phyloP scores from a whole-genome alignment of 2,329 filamentous ascomycete genomes.

The Aureobasidium subglaciale region DNA sequence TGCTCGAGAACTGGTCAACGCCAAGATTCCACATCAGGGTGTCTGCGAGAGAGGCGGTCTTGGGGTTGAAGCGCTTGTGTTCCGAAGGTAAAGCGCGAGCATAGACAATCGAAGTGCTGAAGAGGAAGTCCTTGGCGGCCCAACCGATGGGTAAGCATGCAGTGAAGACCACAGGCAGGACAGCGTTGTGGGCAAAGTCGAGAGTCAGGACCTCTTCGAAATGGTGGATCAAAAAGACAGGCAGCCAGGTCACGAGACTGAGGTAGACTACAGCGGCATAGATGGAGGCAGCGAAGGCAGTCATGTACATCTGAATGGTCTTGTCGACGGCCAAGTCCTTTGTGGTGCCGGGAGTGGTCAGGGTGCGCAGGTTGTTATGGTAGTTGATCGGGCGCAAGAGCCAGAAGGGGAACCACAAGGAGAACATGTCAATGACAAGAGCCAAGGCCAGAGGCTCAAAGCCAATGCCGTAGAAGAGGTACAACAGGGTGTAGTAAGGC shows the following conservation, averaged over 20 bases:
- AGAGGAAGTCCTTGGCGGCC: conserved; percentile 70
- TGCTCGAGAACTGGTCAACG: conserved; percentile 53
- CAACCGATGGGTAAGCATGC: conserved; percentile 62
- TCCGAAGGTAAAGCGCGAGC: conserved; percentile 30
- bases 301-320: conserved; percentile 56
- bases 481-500: conserved; percentile 68
- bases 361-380: conserved; percentile 42
- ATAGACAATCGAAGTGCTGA: conserved; percentile 56
- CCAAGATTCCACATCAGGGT: conserved; percentile 63
- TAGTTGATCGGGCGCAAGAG: conserved; percentile 63
- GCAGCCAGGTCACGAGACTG: conserved; percentile 64
- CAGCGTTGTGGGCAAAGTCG: conserved; percentile 58
- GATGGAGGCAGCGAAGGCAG: conserved; percentile 61
- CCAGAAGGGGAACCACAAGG: conserved; percentile 65
- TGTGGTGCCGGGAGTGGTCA: conserved; percentile 35
- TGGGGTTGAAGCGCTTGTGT: conserved; percentile 55
- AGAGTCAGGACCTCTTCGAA: conserved; percentile 68
- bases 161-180: conserved; percentile 40
- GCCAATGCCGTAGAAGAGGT: conserved; percentile 68
- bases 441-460: conserved; percentile 53
- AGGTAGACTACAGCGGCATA: conserved; percentile 67
- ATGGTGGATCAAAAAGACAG: conserved; percentile 63
- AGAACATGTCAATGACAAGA: conserved; percentile 60
- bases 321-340: conserved; percentile 52
- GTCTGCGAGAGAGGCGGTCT: conserved; percentile 57